These are phyloP conservation scores for Microbotryum intermedium DNA, from an alignment of 1,284 basidiomycete genomes.

Conservation along the genomic window DNA sequence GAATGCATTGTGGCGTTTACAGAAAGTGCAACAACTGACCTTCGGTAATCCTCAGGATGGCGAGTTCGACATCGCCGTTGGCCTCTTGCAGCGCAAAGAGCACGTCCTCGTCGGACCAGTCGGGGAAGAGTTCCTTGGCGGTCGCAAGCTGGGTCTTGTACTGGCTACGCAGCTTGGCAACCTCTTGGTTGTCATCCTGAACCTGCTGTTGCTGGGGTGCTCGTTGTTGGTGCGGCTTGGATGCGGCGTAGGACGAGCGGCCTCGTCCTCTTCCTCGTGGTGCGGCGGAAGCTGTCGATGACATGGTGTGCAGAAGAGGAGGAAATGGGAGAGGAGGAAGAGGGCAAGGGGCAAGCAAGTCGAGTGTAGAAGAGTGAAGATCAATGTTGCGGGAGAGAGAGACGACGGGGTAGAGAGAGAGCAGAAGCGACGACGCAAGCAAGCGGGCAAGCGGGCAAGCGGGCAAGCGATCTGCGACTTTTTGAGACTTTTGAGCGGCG, in stretches of 20 bases:
- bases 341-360: no score
- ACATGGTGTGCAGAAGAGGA: no score
- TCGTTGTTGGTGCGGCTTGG: slow-evolving; percentile 3
- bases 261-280: no score
- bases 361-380: no score
- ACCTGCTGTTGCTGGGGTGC: background rate
- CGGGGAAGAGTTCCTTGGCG: slow-evolving; percentile 61
- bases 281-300: no score
- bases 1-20: background rate
- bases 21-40: slow-evolving; percentile 45
- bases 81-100: slow-evolving; percentile 63
- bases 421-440: no score
- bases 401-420: no score
- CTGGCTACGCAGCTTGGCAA: slow-evolving; percentile 20
- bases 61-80: slow-evolving; percentile 62
- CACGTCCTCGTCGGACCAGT: slow-evolving; percentile 72
- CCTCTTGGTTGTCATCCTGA: slow-evolving; percentile 11
- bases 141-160: slow-evolving; percentile 14
- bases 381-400: no score
- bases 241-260: slow-evolving; percentile 21
- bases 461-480: no score
- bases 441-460: no score
- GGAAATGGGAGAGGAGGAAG: no score
- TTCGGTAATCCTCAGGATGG: slow-evolving; percentile 67
- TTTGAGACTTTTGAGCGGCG: no score